Base-by-base conservation (phyloP, 768 basidiomycete genomes). In the Lanmaoa pseudosensibilis region DNA sequence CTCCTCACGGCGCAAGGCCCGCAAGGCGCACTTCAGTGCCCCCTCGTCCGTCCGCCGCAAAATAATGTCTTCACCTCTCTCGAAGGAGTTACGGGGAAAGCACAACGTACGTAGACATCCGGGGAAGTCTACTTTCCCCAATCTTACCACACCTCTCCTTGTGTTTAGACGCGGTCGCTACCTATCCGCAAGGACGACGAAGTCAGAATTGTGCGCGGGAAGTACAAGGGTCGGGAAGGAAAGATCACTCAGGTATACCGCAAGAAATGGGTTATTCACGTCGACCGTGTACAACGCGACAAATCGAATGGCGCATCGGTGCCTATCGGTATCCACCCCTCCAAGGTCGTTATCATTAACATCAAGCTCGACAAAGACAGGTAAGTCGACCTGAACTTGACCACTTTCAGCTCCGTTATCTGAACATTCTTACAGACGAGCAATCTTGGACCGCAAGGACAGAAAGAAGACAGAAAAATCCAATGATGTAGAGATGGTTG, bases 181-280 rank as follows among this genome's bases (percentile, higher is more conserved):
- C 94, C 97, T 54, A 85, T 98, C 69, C 90, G 97, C 71, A 98
- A 98, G 76, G 96, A 98, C 67, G 96, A 99, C 74, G 96, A 98
- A 78, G 96, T 98, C 62, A 81, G 89, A 71, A 94, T 99, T 67
- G 92, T 98, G 58, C 85, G 96, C 62, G 96, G 96, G 54, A 95
- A 96, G 76, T 94, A 97, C 85, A 97, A 97, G 83, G 96, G 97
- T 50, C 86, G 94, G 71, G 96, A 99, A 82, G 96, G 96, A 69
- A 98, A 98, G 80, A 87, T 99, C 60, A 92, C 92, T 57, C 89
- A 94, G 77, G 95, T 98, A 62, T 96, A 95, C 84, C 90, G 95
- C 75, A 96, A 96, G 87, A 95, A 96, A 77, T 98, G 92, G 91
- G 92, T 98, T 53, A 90, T 99, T 75, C 89, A 98, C 78, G 91